Percentiles rank a stretch among this genome's conserved stretches.
Evolutionary conservation across 306 rosid species (phyloP).

Genomic region (Castanopsis chinensis): DNA sequence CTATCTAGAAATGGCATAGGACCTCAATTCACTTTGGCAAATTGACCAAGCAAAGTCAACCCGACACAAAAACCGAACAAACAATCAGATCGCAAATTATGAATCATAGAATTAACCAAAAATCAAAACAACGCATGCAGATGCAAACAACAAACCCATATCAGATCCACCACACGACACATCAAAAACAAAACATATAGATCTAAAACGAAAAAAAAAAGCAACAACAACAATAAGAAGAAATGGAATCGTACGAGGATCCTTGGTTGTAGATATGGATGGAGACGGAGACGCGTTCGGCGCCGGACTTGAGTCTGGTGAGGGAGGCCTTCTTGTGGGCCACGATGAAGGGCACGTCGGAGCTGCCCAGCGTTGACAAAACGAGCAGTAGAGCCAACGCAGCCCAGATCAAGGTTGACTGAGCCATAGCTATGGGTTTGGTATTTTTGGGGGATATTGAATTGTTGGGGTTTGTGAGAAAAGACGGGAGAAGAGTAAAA

Average conservation of each 20-base stretch:
- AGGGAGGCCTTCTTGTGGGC: constrained; percentile 96
- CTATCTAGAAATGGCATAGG: too few species aligned
- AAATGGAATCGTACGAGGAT: constrained; percentile 55
- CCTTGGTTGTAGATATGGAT: constrained; percentile 97
- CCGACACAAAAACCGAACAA: too few species aligned
- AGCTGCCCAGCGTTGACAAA: constrained; percentile 47
- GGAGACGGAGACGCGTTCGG: constrained; percentile 82
- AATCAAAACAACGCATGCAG: constrained; percentile 34
- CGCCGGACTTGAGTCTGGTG: constrained; percentile 83
- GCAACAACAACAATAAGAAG: not conserved
- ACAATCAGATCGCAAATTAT: too few species aligned
- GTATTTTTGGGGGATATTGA: not conserved
- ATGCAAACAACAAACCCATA: not conserved
- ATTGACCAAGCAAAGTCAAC: too few species aligned
- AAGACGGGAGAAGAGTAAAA: too few species aligned
- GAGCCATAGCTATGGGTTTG: constrained; percentile 50
- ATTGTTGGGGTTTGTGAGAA: not conserved
- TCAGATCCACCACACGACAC: constrained; percentile 41
- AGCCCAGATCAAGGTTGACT: constrained; percentile 30
- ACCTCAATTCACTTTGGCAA: too few species aligned
- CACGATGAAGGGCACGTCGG: constrained; percentile 84
- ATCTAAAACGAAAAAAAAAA: constrained; percentile 15
- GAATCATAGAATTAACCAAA: constrained; percentile 1
- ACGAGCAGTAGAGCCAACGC: constrained; percentile 45
- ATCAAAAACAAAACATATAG: not conserved